Base-by-base conservation (phyloP, 352 stramenopile genomes). In the Phytophthora megakarya region DNA sequence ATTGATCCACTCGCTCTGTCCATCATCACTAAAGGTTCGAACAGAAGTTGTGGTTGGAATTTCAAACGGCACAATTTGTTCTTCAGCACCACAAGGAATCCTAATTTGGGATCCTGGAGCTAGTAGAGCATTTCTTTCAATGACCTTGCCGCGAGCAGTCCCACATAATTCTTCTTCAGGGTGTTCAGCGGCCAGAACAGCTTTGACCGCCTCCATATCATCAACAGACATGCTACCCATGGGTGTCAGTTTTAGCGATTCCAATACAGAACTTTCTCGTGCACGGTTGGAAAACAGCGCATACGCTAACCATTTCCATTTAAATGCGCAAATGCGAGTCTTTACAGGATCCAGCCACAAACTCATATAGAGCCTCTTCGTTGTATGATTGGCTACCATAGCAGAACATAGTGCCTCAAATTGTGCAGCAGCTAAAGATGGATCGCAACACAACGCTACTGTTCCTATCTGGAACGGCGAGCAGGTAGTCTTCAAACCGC, bases 251-350 rank as follows among this genome's bases (percentile, higher is more conserved):
- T 26, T 19, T 0, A 61, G 9, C 1, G 42, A 56, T 18, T 61
- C 33, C 2, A 67, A 5, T n/a, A 15, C 6, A 0, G 43, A 56
- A 16, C 16, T 35, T 1, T n/a, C 8, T 18, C 32, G 46, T 11
- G 57, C 47, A 25, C 30, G 40, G 16, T 67, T 56, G 0, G 50
- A 67, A 28, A 61, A 67, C 7, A 57, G 5, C 5, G 32, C 33
- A 28, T 67, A 67, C 1, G 60, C 60, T 21, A 67, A 9, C 45
- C 60, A 62, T 21, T 57, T 61, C 50, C 50, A 67, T 13, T 5
- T 49, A 10, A 10, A 40, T 10, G 7, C 15, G 23, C 40, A 49
- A 6, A 3, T 43, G 4, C 13, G 30, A 5, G 12, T 3, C 12
- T 49, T 39, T 3, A 38, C 16, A 9, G 22, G 25, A 38, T 47